phyloP scores from a whole-genome alignment of 2,329 filamentous ascomycete species.

The Xylariaceae sp. region DNA sequence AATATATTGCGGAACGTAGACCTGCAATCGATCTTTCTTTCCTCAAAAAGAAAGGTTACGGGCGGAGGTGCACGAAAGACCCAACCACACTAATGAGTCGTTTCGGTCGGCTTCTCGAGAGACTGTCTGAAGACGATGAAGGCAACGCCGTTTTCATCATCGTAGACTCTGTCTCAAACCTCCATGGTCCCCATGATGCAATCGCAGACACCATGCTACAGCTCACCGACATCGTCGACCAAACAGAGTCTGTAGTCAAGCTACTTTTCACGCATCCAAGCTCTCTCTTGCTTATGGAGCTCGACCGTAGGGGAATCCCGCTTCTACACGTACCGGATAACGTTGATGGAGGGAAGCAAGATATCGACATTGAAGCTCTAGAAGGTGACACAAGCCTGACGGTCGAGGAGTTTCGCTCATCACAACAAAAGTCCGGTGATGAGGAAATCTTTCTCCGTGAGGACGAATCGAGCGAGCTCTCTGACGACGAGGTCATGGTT shows the following conservation, averaged over 20 bases:
- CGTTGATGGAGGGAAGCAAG: conserved; percentile 7
- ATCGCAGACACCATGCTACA: neutral
- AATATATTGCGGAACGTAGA: conserved; percentile 2
- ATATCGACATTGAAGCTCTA: conserved; percentile 4
- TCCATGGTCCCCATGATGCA: conserved; percentile 3
- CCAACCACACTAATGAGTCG: neutral
- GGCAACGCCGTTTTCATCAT: conserved; percentile 3
- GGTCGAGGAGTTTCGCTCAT: conserved; percentile 5
- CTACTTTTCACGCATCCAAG: conserved; percentile 6
- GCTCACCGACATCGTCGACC: conserved; percentile 4
- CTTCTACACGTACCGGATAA: conserved; percentile 5
- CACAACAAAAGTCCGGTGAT: neutral
- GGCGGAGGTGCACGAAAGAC: neutral
- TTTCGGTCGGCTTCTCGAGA: conserved; percentile 5
- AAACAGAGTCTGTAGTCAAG: conserved; percentile 3
- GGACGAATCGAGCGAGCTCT: neutral
- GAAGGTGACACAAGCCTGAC: conserved; percentile 4
- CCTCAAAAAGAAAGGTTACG: conserved; percentile 5
- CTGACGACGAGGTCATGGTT: neutral
- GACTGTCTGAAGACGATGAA: conserved; percentile 2
- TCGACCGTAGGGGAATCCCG: conserved; percentile 1
- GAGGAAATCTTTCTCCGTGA: neutral
- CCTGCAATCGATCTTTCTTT: conserved; percentile 5
- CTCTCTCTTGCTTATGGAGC: conserved; percentile 2
- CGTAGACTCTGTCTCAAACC: conserved; percentile 5